phyloP scores from a whole-genome alignment of 306 rosid genomes.

The Trifolium fragiferum region DNA sequence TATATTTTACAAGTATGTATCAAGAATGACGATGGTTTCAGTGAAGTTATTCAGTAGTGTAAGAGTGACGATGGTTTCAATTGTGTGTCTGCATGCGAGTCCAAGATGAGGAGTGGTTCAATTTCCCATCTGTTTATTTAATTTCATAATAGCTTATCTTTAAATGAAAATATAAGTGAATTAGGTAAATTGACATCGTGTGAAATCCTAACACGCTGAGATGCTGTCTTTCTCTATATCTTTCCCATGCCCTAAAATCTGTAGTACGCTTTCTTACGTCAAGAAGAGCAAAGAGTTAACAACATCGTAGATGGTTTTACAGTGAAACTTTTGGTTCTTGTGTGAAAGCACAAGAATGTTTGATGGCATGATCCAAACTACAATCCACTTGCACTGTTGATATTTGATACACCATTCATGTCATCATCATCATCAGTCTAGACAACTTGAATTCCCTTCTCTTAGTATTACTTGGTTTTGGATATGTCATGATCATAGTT shows the following conservation, averaged over 20 bases:
- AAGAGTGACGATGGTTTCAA: background rate
- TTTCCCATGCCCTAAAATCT: background rate
- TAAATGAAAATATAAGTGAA: background rate
- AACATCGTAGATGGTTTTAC: background rate
- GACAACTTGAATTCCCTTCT: conserved; percentile 34
- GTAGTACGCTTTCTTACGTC: conserved; percentile 3
- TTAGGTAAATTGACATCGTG: background rate
- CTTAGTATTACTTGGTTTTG: conserved; percentile 18
- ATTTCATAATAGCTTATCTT: background rate
- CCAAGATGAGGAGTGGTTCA: conserved; percentile 10
- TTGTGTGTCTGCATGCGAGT: conserved; percentile 1
- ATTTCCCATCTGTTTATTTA: conserved; percentile 20
- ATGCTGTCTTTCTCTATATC: conserved; percentile 9
- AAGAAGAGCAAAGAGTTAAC: conserved; percentile 9
- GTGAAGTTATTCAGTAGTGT: background rate
- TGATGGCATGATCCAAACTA: conserved; percentile 19
- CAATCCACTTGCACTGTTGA: conserved; percentile 22
- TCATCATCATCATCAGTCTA: conserved; percentile 25
- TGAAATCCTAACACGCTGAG: background rate
- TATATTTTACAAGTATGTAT: background rate
- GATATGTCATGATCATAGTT: conserved; percentile 21
- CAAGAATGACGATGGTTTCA: background rate
- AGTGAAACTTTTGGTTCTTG: conserved; percentile 14
- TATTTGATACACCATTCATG: conserved; percentile 18
- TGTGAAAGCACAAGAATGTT: conserved; percentile 7